These are phyloP conservation scores for Boeremia exigua DNA, from an alignment of 2,329 filamentous ascomycete species.

Conservation along the genomic window DNA sequence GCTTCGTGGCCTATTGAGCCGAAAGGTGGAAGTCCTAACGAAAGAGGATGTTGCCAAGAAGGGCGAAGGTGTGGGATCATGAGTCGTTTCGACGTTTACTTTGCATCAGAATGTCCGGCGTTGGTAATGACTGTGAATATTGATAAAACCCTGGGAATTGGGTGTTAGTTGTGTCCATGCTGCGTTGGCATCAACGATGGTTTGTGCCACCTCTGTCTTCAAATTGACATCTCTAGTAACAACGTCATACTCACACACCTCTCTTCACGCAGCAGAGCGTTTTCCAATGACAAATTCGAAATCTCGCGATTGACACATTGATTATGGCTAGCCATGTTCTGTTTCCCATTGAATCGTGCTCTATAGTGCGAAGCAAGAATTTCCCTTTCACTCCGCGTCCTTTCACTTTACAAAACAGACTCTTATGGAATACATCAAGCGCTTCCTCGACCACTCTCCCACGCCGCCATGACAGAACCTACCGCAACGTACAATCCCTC, in stretches of 20 bases:
- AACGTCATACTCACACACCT: background rate
- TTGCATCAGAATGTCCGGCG: conserved; percentile 15
- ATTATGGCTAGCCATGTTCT: background rate
- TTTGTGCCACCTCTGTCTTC: background rate
- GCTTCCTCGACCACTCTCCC: background rate
- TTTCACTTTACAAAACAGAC: conserved; percentile 3
- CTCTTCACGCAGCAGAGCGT: background rate
- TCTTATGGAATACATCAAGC: conserved; percentile 17
- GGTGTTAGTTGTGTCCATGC: background rate
- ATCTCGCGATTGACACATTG: background rate
- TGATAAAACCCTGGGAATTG: background rate
- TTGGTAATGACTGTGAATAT: conserved; percentile 5
- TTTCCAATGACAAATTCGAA: background rate
- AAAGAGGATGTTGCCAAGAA: conserved; percentile 47
- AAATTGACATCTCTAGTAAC: background rate
- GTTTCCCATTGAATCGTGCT: background rate
- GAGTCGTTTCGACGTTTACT: background rate
- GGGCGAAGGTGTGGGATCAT: conserved; percentile 11
- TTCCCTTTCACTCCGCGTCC: background rate
- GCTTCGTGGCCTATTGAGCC: conserved; percentile 65
- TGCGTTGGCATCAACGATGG: conserved; percentile 2
- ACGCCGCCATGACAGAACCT: background rate
- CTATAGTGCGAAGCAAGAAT: background rate
- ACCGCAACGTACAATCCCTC: background rate
- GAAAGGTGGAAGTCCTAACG: conserved; percentile 62